These are phyloP conservation scores for Haematococcus sp. DNA, from an alignment of 139 green algal genomes.

Conservation along the genomic window DNA sequence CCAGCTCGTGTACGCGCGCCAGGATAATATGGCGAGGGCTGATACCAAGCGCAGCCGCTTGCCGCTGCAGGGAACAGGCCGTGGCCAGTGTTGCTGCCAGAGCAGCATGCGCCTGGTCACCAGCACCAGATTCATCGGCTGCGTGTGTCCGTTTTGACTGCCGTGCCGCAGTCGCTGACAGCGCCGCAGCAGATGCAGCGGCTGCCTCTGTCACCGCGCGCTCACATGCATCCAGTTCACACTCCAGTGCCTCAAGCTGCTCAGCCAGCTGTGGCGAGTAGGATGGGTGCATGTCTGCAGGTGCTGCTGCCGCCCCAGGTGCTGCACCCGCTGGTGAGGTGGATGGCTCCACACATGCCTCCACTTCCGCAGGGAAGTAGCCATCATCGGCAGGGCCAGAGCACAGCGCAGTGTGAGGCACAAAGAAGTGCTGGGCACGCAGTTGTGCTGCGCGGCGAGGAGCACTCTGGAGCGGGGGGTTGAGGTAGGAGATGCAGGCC, in stretches of 20 bases:
- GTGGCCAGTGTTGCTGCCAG: too few relatives aligned
- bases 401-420: too few relatives aligned
- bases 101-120: too few relatives aligned
- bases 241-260: not conserved
- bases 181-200: not conserved
- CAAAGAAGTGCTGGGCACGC: not conserved
- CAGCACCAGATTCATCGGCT: not conserved
- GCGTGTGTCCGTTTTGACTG: not conserved
- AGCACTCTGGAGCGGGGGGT: not conserved
- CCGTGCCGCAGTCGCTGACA: not conserved
- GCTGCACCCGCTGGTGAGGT: not conserved
- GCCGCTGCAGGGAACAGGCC: not conserved
- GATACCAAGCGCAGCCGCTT: not conserved
- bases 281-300: not conserved
- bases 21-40: not conserved
- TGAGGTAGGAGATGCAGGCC: slow-evolving; percentile 9
- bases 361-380: not conserved
- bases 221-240: not conserved
- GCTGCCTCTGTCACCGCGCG: not conserved
- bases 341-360: not conserved
- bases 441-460: not conserved
- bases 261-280: not conserved
- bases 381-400: not conserved
- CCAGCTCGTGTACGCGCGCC: not conserved
- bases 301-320: not conserved